Percentiles rank a stretch among this genome's conserved stretches.
phyloP scores from a whole-genome alignment of 208 protist genomes.

The Lotmaria passim region DNA sequence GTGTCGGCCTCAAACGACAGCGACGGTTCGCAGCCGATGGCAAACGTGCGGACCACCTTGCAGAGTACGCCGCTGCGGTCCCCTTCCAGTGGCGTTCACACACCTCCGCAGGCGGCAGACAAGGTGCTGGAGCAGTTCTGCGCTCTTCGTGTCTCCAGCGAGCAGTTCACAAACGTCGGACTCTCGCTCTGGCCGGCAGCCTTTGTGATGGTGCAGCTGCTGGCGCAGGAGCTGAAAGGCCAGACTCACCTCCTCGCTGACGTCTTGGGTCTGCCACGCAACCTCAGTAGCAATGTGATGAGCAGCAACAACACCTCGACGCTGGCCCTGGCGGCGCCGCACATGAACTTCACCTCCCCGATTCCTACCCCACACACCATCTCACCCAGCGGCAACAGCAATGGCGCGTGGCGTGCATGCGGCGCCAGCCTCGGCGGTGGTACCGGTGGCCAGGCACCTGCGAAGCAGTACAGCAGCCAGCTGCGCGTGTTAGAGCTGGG shows the following conservation, averaged over 20 bases:
- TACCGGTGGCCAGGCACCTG: background rate
- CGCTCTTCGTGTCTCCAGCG: slow-evolving; percentile 52
- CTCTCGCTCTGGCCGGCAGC: slow-evolving; percentile 80
- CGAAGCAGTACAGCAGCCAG: slow-evolving; percentile 24
- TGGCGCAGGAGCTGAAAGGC: slow-evolving; percentile 60
- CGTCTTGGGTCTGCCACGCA: slow-evolving; percentile 32
- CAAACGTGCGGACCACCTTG: background rate
- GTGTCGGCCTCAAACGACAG: background rate
- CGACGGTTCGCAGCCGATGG: slow-evolving; percentile 13
- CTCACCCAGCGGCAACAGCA: background rate
- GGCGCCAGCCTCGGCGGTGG: background rate
- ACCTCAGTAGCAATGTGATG: background rate
- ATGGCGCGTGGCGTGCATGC: background rate
- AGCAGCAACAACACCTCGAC: background rate
- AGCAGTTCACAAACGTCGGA: slow-evolving; percentile 83
- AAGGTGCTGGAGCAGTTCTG: slow-evolving; percentile 42
- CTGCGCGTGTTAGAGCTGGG: slow-evolving; percentile 79
- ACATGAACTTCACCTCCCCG: slow-evolving; percentile 2
- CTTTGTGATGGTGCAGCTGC: slow-evolving; percentile 78
- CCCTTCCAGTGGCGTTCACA: slow-evolving; percentile 1
- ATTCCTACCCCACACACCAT: background rate
- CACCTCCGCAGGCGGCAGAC: background rate
- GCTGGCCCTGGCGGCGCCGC: slow-evolving; percentile 7
- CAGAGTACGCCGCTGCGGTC: slow-evolving; percentile 2
- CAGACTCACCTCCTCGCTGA: slow-evolving; percentile 40